Evolutionary conservation across 805 yeast species (phyloP).

Genomic region (Zygosaccharomyces kombuchaensis): DNA sequence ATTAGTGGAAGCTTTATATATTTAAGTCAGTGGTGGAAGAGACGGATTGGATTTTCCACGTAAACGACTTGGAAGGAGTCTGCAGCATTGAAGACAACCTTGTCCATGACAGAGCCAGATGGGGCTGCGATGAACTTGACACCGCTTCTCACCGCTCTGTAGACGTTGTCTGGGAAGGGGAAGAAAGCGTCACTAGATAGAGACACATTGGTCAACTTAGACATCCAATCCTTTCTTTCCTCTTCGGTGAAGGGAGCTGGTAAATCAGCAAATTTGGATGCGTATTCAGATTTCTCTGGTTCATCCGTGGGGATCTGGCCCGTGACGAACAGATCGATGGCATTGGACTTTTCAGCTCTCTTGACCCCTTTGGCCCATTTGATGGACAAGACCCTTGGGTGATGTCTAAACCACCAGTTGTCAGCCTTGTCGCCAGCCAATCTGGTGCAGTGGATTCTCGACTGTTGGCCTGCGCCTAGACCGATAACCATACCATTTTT

Average conservation of each 20-base stretch:
- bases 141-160: slow-evolving; percentile 96
- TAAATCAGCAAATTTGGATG: slow-evolving; percentile 74
- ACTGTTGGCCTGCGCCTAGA: slow-evolving; percentile 99
- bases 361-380: slow-evolving; percentile 98
- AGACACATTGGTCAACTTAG: slow-evolving; percentile 78
- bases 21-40: slow-evolving; percentile 82
- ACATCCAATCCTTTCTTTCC: slow-evolving; percentile 86
- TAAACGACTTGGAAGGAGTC: slow-evolving; percentile 86
- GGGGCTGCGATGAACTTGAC: slow-evolving; percentile 96
- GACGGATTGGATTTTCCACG: slow-evolving; percentile 94
- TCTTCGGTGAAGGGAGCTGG: slow-evolving; percentile 79
- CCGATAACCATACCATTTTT: slow-evolving; percentile 99
- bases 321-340: slow-evolving; percentile 90
- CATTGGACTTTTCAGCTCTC: slow-evolving; percentile 98
- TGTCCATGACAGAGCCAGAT: slow-evolving; percentile 95
- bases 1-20: neutral
- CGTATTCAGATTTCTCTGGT: slow-evolving; percentile 91
- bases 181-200: slow-evolving; percentile 97
- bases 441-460: slow-evolving; percentile 98
- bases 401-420: slow-evolving; percentile 99
- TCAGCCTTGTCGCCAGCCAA: slow-evolving; percentile 99
- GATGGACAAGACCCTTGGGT: slow-evolving; percentile 86
- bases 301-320: slow-evolving; percentile 86
- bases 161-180: slow-evolving; percentile 99
- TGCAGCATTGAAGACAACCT: slow-evolving; percentile 93